Percentiles rank a stretch among this genome's conserved stretches.
Conservation (phyloP, 495 filamentous ascomycete species). For the Glutinoglossum americanum region DNA sequence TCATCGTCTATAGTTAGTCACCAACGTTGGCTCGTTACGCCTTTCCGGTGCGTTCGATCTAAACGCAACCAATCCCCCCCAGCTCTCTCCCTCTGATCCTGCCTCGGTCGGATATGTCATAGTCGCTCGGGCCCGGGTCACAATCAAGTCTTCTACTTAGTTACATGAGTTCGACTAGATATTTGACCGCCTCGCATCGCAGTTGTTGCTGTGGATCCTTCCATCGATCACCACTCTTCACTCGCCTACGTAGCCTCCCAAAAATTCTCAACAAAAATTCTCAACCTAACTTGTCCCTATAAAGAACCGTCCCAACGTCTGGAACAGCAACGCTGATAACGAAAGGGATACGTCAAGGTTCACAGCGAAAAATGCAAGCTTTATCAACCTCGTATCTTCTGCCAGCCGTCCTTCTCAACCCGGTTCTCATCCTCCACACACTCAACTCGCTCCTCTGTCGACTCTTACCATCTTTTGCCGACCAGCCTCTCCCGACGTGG, state of each 20-base stretch:
- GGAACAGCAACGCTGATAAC: neutral
- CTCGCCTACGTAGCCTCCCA: neutral
- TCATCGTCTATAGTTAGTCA: no score
- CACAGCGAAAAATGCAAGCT: neutral
- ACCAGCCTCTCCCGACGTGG: neutral
- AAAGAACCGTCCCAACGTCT: neutral
- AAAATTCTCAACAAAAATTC: neutral
- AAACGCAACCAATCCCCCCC: neutral
- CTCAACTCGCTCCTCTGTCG: slow-evolving; percentile 20
- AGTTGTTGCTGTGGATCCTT: neutral
- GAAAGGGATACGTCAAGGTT: no score
- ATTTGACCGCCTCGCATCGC: neutral
- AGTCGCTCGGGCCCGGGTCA: neutral
- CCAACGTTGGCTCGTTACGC: no score
- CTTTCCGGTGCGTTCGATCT: no score
- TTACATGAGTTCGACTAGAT: neutral
- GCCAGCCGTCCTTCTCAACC: slow-evolving; percentile 22
- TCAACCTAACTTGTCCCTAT: neutral
- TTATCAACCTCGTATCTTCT: slow-evolving; percentile 16
- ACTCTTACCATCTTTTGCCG: slow-evolving; percentile 11
- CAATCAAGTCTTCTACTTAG: neutral
- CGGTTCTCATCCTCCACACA: slow-evolving; percentile 20
- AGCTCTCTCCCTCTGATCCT: neutral
- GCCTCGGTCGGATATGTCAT: neutral
- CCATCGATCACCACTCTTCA: neutral